Conservation (phyloP, 176 grass and related monocot genomes). For the Juncus inflexus region DNA sequence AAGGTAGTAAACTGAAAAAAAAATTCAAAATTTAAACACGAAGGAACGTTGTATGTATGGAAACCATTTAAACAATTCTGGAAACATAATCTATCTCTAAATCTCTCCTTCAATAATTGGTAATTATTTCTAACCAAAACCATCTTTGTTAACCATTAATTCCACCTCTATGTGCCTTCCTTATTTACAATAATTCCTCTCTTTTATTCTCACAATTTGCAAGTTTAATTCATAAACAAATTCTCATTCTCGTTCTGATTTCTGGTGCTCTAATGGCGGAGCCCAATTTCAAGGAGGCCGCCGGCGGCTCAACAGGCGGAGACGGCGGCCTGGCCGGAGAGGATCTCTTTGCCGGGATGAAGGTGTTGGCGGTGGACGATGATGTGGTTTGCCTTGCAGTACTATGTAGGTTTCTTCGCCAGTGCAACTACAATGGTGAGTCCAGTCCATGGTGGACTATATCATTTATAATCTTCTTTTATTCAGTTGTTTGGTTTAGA, state of each 20-base stretch:
- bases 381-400: conserved; percentile 59
- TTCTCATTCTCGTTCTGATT: not conserved
- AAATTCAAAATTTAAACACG: too few species aligned
- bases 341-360: conserved; percentile 59
- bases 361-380: conserved; percentile 79
- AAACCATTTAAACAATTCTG: too few species aligned
- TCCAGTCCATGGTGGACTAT: conserved; percentile 44
- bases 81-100: too few species aligned
- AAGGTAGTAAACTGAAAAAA: too few species aligned
- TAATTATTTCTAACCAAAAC: too few species aligned
- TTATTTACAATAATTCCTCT: too few species aligned
- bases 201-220: not conserved
- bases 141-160: too few species aligned
- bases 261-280: conserved; percentile 5
- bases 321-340: too few species aligned
- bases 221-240: not conserved
- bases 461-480: not conserved
- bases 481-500: not conserved
- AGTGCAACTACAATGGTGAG: conserved; percentile 17
- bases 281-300: not conserved
- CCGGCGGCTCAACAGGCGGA: not conserved
- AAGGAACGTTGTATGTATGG: too few species aligned
- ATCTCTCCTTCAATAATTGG: too few species aligned
- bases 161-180: too few species aligned
- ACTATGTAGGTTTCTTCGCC: conserved; percentile 2